Percentiles rank a stretch among this genome's conserved stretches.
These are phyloP conservation scores for Leptographium lundbergii DNA, from an alignment of 2,329 filamentous ascomycete species.

Conservation along the genomic window DNA sequence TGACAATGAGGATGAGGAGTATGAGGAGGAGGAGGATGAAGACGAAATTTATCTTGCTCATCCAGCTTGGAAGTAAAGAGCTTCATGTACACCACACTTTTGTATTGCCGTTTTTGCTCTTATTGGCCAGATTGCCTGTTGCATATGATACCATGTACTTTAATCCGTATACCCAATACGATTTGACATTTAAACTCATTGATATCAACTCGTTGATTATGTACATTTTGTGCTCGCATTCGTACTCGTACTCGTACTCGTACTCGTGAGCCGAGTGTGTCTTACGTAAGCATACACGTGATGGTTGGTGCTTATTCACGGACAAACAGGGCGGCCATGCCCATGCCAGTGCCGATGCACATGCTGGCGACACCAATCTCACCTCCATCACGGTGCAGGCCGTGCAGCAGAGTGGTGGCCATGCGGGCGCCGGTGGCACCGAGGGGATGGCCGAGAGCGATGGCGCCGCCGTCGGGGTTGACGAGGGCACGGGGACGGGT, in stretches of 20 bases:
- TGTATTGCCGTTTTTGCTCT: neutral
- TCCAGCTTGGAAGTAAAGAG: neutral
- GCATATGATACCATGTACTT: neutral
- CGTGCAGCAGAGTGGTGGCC: slow-evolving; percentile 58
- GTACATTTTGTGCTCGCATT: neutral
- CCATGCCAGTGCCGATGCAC: slow-evolving; percentile 79
- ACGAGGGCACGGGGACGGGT: slow-evolving; percentile 41
- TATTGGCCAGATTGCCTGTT: neutral
- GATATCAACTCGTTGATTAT: neutral
- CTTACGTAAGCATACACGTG: neutral
- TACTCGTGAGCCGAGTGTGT: neutral
- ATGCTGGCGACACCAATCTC: slow-evolving; percentile 81
- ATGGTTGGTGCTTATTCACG: slow-evolving; percentile 13
- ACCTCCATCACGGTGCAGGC: slow-evolving; percentile 53
- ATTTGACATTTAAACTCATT: no score
- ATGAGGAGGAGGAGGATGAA: neutral
- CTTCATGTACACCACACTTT: no score
- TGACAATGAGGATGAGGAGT: neutral
- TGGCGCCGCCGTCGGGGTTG: slow-evolving; percentile 87
- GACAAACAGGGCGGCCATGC: slow-evolving; percentile 34
- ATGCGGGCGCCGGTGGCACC: slow-evolving; percentile 80
- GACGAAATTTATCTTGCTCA: neutral
- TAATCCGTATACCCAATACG: no score
- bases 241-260: neutral
- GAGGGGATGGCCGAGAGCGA: slow-evolving; percentile 85